phyloP scores from a whole-genome alignment of 768 basidiomycete genomes.

The Suillus sp. region DNA sequence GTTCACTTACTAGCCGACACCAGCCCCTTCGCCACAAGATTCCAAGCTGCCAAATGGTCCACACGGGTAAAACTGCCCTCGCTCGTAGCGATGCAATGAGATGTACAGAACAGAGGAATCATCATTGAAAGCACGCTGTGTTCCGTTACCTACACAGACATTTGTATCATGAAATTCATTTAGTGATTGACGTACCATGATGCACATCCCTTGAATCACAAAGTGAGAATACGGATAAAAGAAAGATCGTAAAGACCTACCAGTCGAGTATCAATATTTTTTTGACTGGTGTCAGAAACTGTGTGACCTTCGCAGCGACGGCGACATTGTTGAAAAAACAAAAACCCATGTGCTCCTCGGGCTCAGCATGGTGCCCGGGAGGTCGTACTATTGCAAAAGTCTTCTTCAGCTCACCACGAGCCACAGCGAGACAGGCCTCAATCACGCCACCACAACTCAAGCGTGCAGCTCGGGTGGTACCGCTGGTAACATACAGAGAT shows the following conservation, averaged over 20 bases:
- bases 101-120: conserved; percentile 92
- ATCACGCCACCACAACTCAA: conserved; percentile 95
- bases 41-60: conserved; percentile 87
- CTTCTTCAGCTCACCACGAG: conserved; percentile 77
- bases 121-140: conserved; percentile 93
- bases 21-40: conserved; percentile 82
- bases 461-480: conserved; percentile 81
- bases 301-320: conserved; percentile 83
- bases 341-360: conserved; percentile 98
- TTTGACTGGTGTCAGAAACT: conserved; percentile 67
- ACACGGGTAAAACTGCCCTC: conserved; percentile 90
- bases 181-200: conserved; percentile 61
- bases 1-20: conserved; percentile 77
- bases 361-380: conserved; percentile 98
- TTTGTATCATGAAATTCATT: conserved; percentile 1
- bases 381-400: conserved; percentile 95
- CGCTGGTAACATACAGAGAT: conserved; percentile 88
- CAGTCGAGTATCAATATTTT: conserved; percentile 94
- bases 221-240: conserved; percentile 17
- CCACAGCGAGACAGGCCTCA: conserved; percentile 86
- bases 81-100: conserved; percentile 93
- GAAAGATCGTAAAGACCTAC: conserved; percentile 49
- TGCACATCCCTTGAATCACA: conserved; percentile 81
- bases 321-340: conserved; percentile 99
- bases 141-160: conserved; percentile 78